Evolutionary conservation across 2,329 filamentous ascomycete species (phyloP).

Genomic region (Venturia effusa): DNA sequence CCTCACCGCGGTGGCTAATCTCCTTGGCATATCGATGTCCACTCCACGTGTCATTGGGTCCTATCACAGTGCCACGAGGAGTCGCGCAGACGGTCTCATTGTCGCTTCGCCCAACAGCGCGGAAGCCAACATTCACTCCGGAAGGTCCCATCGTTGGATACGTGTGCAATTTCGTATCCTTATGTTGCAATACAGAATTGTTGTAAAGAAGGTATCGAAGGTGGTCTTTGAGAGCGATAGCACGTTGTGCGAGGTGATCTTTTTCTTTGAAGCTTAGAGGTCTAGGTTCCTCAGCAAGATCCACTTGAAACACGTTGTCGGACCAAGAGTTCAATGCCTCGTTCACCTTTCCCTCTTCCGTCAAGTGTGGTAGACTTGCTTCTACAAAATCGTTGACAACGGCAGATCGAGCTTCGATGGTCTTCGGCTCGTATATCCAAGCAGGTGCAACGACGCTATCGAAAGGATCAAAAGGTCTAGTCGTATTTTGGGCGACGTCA

Average conservation of each 20-base stretch:
- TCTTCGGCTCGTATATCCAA: not conserved
- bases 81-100: not conserved
- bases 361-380: not conserved
- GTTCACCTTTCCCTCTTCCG: not conserved
- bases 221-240: not conserved
- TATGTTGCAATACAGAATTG: not conserved
- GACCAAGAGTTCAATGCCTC: not conserved
- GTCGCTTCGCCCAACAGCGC: not conserved
- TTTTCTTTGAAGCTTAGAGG: not conserved
- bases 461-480: not conserved
- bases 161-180: not conserved
- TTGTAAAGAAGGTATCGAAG: not conserved
- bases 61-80: not conserved
- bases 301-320: not conserved
- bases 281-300: not conserved
- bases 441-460: not conserved
- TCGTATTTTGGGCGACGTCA: not conserved
- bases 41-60: not conserved
- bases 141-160: not conserved
- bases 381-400: not conserved
- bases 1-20: not conserved
- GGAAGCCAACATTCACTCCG: not conserved
- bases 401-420: not conserved
- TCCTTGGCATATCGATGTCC: not conserved
- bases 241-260: not conserved